Percentiles rank a stretch among this genome's conserved stretches.
These are phyloP conservation scores for Cubamyces sp. DNA, from an alignment of 768 basidiomycete genomes.

Conservation along the genomic window DNA sequence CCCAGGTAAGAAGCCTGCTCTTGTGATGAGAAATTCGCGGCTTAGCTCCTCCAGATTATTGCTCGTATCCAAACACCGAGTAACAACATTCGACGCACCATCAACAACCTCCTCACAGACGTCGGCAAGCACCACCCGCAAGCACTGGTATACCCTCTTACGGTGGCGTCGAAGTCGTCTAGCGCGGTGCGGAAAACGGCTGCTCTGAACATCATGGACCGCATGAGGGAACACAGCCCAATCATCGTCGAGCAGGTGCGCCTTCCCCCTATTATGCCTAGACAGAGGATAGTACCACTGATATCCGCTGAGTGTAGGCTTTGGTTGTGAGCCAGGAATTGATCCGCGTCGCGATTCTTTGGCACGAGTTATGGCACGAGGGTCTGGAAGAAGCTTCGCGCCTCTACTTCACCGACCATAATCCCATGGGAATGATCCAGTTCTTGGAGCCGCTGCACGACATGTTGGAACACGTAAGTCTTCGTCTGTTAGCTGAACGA, in stretches of 20 bases:
- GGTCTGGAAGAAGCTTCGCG: slow-evolving; percentile 97
- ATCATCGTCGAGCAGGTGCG: slow-evolving; percentile 83
- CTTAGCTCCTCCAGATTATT: slow-evolving; percentile 69
- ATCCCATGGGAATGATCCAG: slow-evolving; percentile 96
- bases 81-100: slow-evolving; percentile 82
- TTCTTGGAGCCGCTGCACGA: slow-evolving; percentile 92
- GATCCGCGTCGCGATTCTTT: slow-evolving; percentile 95
- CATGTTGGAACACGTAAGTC: slow-evolving; percentile 75
- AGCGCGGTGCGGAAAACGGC: slow-evolving; percentile 80
- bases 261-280: background rate
- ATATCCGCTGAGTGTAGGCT: slow-evolving; percentile 52
- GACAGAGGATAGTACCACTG: background rate
- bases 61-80: slow-evolving; percentile 97
- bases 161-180: slow-evolving; percentile 96
- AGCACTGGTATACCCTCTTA: slow-evolving; percentile 93
- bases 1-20: slow-evolving; percentile 64
- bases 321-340: slow-evolving; percentile 90
- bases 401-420: slow-evolving; percentile 95
- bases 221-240: slow-evolving; percentile 91
- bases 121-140: slow-evolving; percentile 98
- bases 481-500: background rate
- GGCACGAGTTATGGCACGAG: slow-evolving; percentile 99
- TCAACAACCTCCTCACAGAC: slow-evolving; percentile 85
- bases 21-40: background rate
- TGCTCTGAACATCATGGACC: slow-evolving; percentile 85